Conservation (phyloP, 208 protist genomes). For the Endotrypanum monterogeii region DNA sequence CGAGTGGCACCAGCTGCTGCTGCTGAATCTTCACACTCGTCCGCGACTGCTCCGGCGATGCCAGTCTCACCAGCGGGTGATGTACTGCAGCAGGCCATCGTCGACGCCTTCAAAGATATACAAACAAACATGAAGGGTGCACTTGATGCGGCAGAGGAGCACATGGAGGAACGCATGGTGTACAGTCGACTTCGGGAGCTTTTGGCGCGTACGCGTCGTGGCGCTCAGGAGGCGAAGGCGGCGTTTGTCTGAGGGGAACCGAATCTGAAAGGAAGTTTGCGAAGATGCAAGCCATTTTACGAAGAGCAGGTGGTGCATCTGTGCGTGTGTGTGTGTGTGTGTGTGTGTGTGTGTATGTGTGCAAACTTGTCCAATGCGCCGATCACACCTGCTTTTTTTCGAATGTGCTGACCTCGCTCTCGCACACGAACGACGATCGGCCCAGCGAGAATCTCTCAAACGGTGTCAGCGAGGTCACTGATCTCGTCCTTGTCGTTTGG, state of each 20-base stretch:
- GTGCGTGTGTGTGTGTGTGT: no score
- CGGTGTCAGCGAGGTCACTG: neutral
- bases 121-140: constrained; percentile 63
- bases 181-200: constrained; percentile 60
- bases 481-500: neutral
- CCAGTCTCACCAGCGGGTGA: constrained; percentile 5
- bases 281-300: no score
- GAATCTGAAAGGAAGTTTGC: no score
- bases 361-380: neutral
- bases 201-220: constrained; percentile 33
- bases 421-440: neutral
- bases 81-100: constrained; percentile 34
- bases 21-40: neutral
- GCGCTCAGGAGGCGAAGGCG: constrained; percentile 56
- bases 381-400: neutral
- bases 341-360: no score
- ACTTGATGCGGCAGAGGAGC: constrained; percentile 71
- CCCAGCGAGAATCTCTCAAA: no score
- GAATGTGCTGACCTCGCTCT: no score
- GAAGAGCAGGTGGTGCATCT: no score
- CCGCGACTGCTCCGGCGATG: neutral
- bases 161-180: constrained; percentile 52
- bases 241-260: constrained; percentile 17
- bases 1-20: neutral
- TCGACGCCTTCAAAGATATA: constrained; percentile 52